phyloP scores from a whole-genome alignment of 371 early-diverging fungal genomes.

The Zychaea mexicana region DNA sequence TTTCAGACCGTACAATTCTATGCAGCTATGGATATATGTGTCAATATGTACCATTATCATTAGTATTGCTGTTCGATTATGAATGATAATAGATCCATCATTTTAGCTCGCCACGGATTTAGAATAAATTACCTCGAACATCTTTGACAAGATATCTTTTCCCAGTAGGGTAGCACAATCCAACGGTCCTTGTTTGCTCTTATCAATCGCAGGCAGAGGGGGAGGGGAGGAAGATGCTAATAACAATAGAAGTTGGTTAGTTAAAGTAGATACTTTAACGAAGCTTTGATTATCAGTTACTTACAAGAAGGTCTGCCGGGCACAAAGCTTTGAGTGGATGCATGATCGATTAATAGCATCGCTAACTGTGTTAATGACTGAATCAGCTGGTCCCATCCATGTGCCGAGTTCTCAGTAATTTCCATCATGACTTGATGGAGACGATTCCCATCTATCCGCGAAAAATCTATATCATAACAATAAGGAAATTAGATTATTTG shows the following conservation, averaged over 20 bases:
- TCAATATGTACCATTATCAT: neutral
- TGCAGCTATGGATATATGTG: slow-evolving; percentile 38
- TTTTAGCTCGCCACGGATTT: no score
- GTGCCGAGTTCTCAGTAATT: slow-evolving; percentile 48
- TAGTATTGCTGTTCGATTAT: neutral
- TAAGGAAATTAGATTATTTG: no score
- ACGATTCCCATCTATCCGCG: slow-evolving; percentile 10
- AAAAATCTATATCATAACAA: slow-evolving; percentile 29
- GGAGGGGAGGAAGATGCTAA: slow-evolving; percentile 6
- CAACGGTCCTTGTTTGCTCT: slow-evolving; percentile 21
- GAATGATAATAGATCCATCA: neutral
- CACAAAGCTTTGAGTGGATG: slow-evolving; percentile 28
- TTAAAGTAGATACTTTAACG: no score
- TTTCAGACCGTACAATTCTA: slow-evolving; percentile 57
- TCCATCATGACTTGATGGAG: slow-evolving; percentile 23
- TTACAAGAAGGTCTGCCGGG: slow-evolving; percentile 8
- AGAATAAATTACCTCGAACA: slow-evolving; percentile 14
- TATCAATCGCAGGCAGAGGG: slow-evolving; percentile 10
- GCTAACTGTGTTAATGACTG: slow-evolving; percentile 61
- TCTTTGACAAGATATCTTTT: slow-evolving; percentile 40
- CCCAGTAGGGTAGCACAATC: slow-evolving; percentile 12
- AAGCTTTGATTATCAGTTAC: neutral
- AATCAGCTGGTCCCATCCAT: slow-evolving; percentile 65
- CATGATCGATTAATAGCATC: slow-evolving; percentile 55
- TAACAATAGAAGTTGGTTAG: neutral